Percentiles rank a stretch among this genome's conserved stretches.
phyloP scores from a whole-genome alignment of 345 rosid genomes.

The Aquilaria yunnanensis region DNA sequence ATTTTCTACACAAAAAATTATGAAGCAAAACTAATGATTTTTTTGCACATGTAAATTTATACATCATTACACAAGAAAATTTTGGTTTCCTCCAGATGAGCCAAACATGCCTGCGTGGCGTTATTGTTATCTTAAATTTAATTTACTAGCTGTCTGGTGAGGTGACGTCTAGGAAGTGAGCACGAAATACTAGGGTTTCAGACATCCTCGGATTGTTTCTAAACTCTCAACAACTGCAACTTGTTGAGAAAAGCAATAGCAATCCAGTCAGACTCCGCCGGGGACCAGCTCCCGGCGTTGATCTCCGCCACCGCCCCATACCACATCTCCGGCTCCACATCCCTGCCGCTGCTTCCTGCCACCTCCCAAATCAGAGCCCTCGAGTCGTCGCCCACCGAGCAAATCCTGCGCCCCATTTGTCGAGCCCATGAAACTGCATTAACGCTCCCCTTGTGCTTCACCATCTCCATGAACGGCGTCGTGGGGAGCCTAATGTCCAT shows the following conservation, averaged over 20 bases:
- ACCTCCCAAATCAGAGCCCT: slow-evolving; percentile 48
- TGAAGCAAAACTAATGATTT: too few relatives aligned
- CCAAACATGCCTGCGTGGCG: too few relatives aligned
- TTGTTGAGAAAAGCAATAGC: slow-evolving; percentile 30
- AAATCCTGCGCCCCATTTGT: slow-evolving; percentile 25
- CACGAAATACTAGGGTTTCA: too few relatives aligned
- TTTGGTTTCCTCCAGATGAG: too few relatives aligned
- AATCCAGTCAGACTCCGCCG: slow-evolving; percentile 40
- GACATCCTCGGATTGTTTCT: background rate
- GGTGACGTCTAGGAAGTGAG: too few relatives aligned
- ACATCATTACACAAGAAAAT: too few relatives aligned
- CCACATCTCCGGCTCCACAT: slow-evolving; percentile 46
- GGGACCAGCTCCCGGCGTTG: slow-evolving; percentile 45
- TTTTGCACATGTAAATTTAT: too few relatives aligned
- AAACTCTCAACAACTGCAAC: slow-evolving; percentile 42
- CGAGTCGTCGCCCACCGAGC: slow-evolving; percentile 52
- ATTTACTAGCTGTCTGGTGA: too few relatives aligned
- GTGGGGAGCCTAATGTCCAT: slow-evolving; percentile 57
- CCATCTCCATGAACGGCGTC: slow-evolving; percentile 33
- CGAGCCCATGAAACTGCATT: slow-evolving; percentile 52
- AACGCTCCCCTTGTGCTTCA: slow-evolving; percentile 37
- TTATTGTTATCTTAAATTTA: too few relatives aligned
- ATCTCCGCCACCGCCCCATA: slow-evolving; percentile 37
- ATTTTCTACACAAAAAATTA: too few relatives aligned
- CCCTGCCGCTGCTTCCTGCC: slow-evolving; percentile 1